Evolutionary conservation across 257 asterid species (phyloP).

Genomic region (Cynanchum wilfordii): DNA sequence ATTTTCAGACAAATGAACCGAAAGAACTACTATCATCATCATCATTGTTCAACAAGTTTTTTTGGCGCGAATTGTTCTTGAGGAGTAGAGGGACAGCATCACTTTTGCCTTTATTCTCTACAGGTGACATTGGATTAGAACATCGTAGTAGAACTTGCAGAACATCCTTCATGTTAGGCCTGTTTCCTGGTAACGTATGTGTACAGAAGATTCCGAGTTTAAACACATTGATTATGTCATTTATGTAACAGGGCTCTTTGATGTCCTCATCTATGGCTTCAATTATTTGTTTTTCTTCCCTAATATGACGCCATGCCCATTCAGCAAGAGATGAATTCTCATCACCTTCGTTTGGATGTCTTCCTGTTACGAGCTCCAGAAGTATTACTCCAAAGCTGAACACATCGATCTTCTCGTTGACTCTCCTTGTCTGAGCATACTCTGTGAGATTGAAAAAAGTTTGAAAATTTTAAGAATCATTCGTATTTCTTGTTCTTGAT

Average conservation of each 20-base stretch:
- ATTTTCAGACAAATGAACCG: conserved; percentile 24
- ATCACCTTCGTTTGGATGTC: conserved; percentile 66
- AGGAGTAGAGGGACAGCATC: conserved; percentile 73
- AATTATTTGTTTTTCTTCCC: conserved; percentile 38
- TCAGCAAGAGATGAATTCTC: conserved; percentile 64
- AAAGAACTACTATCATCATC: conserved; percentile 28
- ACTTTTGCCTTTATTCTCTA: conserved; percentile 25
- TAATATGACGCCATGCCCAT: conserved; percentile 65
- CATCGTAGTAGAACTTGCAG: conserved; percentile 53
- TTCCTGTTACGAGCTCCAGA: conserved; percentile 71
- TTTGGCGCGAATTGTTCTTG: conserved; percentile 29
- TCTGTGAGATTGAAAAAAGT: conserved; percentile 46
- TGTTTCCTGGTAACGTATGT: conserved; percentile 42
- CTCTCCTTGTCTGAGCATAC: conserved; percentile 64
- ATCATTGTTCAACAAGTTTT: conserved; percentile 20
- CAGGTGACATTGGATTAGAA: conserved; percentile 20
- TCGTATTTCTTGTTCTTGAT: neutral
- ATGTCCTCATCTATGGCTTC: conserved; percentile 58
- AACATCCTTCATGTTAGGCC: conserved; percentile 77
- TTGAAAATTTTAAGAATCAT: neutral
- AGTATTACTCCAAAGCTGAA: conserved; percentile 85
- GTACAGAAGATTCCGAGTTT: conserved; percentile 78
- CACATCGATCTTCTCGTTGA: conserved; percentile 82
- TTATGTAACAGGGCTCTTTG: conserved; percentile 45
- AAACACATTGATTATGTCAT: conserved; percentile 50